Evolutionary conservation across 371 early-diverging fungal species (phyloP).

Genomic region (Mucor lusitanicus): DNA sequence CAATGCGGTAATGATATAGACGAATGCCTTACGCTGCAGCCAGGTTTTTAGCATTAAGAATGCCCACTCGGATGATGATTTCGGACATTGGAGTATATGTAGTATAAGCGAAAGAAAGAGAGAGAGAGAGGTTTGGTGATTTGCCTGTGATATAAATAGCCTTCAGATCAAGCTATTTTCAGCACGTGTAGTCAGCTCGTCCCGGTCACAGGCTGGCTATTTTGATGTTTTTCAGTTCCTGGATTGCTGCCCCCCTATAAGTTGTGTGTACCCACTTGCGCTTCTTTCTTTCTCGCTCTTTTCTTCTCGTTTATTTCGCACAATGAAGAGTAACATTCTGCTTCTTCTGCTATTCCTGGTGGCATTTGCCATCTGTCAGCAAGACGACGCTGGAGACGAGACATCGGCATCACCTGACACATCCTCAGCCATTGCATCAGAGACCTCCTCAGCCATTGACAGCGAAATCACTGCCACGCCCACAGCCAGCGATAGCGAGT

Average conservation of each 20-base stretch:
- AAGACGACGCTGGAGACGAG: background rate
- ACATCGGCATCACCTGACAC: background rate
- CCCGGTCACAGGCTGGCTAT: constrained; percentile 1
- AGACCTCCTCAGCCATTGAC: background rate
- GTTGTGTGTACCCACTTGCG: background rate
- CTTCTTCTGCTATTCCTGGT: background rate
- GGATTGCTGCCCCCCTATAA: background rate
- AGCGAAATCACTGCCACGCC: background rate
- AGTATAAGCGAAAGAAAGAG: background rate
- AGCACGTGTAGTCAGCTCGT: background rate
- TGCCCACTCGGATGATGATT: constrained; percentile 30
- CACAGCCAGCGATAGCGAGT: background rate
- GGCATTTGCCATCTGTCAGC: background rate
- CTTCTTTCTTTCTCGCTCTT: background rate
- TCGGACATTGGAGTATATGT: constrained; percentile 18
- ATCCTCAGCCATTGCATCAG: background rate
- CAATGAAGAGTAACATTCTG: background rate
- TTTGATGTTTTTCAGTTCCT: background rate
- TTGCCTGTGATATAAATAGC: background rate
- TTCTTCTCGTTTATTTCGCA: background rate
- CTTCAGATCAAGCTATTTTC: background rate
- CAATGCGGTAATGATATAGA: no score
- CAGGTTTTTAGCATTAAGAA: constrained; percentile 27
- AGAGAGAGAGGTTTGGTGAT: background rate
- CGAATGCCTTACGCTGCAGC: constrained; percentile 35